These are phyloP conservation scores for Recurvomyces mirabilis DNA, from an alignment of 495 filamentous ascomycete species.

Conservation along the genomic window DNA sequence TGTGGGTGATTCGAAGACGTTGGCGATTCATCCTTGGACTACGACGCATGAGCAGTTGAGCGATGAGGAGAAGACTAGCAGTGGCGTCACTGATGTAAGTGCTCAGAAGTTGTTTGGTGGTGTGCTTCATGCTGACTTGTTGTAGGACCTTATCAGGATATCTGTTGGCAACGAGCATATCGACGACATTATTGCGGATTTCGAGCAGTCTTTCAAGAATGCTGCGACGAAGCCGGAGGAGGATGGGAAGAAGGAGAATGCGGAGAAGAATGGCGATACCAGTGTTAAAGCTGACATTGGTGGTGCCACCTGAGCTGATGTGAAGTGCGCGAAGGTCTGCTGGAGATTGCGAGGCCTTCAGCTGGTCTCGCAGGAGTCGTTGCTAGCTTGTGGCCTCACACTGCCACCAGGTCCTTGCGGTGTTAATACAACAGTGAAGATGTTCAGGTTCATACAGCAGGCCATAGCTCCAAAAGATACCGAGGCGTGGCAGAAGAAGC, in stretches of 20 bases:
- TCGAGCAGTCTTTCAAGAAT: conserved; percentile 76
- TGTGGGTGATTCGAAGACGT: conserved; percentile 65
- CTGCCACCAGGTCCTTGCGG: too few species aligned
- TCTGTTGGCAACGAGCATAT: conserved; percentile 97
- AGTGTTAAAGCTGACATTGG: conserved; percentile 10
- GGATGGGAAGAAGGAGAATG: conserved; percentile 34
- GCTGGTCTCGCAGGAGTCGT: too few species aligned
- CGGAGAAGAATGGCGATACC: conserved; percentile 28
- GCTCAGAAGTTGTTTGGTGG: neutral
- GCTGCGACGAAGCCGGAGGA: conserved; percentile 31
- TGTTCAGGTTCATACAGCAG: too few species aligned
- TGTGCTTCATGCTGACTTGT: conserved; percentile 7
- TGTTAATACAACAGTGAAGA: too few species aligned
- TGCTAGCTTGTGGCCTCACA: too few species aligned
- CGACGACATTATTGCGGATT: conserved; percentile 95
- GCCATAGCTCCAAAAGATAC: too few species aligned
- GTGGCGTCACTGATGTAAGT: conserved; percentile 67
- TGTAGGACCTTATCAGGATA: conserved; percentile 75
- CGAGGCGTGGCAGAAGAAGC: too few species aligned
- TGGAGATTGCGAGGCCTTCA: too few species aligned
- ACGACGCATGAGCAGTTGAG: conserved; percentile 92
- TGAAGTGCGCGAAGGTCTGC: too few species aligned
- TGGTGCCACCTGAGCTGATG: too few species aligned
- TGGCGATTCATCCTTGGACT: conserved; percentile 93
- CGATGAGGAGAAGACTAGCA: conserved; percentile 68